phyloP scores from a whole-genome alignment of 805 yeast genomes.

The Nakazawaea molendinolei region DNA sequence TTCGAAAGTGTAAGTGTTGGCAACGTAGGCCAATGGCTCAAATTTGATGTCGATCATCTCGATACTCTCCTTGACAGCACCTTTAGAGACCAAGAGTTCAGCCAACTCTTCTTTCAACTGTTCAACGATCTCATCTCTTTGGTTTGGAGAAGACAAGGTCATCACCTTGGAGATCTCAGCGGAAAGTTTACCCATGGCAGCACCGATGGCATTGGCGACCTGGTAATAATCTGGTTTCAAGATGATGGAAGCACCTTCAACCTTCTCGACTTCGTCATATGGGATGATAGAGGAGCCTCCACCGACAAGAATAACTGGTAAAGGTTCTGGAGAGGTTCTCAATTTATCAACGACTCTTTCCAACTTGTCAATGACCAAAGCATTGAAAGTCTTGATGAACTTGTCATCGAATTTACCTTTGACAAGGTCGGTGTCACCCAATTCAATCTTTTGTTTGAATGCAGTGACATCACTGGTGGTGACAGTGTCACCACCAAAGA shows the following conservation, averaged over 20 bases:
- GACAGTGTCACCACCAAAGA: constrained; percentile 34
- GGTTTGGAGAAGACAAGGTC: constrained; percentile 2
- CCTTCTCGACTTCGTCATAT: constrained; percentile 13
- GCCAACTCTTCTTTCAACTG: constrained; percentile 15
- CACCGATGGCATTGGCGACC: constrained; percentile 46
- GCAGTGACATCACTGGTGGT: constrained; percentile 34
- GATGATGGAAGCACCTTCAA: constrained; percentile 35
- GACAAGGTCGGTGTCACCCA: constrained; percentile 23
- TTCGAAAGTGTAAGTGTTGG: constrained; percentile 26
- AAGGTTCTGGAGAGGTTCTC: constrained; percentile 36
- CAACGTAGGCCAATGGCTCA: constrained; percentile 28
- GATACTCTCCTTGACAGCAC: constrained; percentile 21
- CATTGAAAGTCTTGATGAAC: constrained; percentile 12
- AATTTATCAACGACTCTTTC: constrained; percentile 36
- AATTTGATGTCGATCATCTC: constrained; percentile 19
- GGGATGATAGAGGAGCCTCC: constrained; percentile 43
- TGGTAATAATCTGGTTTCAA: constrained; percentile 33
- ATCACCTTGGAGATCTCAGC: constrained; percentile 16
- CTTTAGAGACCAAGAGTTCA: constrained; percentile 18
- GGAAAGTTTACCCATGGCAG: constrained; percentile 40
- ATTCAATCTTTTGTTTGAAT: constrained; percentile 18
- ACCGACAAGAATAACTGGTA: constrained; percentile 39
- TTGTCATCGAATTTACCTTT: constrained; percentile 14
- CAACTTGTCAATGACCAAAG: constrained; percentile 23
- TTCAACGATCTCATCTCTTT: constrained; percentile 16